phyloP scores from a whole-genome alignment of 805 yeast genomes.

The Candida xiaguanensis region DNA sequence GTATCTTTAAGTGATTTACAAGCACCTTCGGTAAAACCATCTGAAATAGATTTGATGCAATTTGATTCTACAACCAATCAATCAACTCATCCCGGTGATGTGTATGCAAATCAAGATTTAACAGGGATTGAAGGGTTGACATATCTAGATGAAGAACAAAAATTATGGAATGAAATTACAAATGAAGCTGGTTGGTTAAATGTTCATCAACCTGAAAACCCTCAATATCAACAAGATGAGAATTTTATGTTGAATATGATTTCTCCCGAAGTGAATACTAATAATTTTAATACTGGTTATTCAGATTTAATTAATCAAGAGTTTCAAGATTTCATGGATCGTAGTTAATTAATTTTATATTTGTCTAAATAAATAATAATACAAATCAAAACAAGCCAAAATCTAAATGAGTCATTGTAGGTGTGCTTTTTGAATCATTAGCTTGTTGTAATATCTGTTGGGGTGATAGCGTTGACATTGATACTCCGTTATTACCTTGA shows the following conservation, averaged over 20 bases:
- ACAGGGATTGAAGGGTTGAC: conserved; percentile 43
- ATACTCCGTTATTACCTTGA: conserved; percentile 8
- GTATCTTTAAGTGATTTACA: conserved; percentile 1
- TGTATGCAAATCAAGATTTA: conserved; percentile 34
- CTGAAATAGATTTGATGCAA: conserved; percentile 23
- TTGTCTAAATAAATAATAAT: background rate
- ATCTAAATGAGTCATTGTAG: conserved; percentile 6
- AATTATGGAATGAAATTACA: conserved; percentile 75
- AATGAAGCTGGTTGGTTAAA: conserved; percentile 74
- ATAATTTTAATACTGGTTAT: conserved; percentile 20
- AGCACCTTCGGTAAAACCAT: conserved; percentile 7
- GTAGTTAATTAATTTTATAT: conserved; percentile 5
- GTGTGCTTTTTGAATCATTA: conserved; percentile 7
- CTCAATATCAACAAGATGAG: conserved; percentile 7
- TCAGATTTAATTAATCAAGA: conserved; percentile 37
- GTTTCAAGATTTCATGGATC: conserved; percentile 26
- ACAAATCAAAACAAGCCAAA: conserved; percentile 3
- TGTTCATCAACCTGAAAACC: conserved; percentile 14
- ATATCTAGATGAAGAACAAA: conserved; percentile 39
- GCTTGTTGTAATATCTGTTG: conserved; percentile 37
- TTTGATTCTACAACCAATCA: conserved; percentile 10
- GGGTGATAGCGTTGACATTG: conserved; percentile 28
- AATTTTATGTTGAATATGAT: conserved; percentile 1
- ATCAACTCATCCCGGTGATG: conserved; percentile 18
- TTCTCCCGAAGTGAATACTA: background rate